These are phyloP conservation scores for Arachnopeziza araneosa DNA, from an alignment of 2,329 filamentous ascomycete species.

Conservation along the genomic window DNA sequence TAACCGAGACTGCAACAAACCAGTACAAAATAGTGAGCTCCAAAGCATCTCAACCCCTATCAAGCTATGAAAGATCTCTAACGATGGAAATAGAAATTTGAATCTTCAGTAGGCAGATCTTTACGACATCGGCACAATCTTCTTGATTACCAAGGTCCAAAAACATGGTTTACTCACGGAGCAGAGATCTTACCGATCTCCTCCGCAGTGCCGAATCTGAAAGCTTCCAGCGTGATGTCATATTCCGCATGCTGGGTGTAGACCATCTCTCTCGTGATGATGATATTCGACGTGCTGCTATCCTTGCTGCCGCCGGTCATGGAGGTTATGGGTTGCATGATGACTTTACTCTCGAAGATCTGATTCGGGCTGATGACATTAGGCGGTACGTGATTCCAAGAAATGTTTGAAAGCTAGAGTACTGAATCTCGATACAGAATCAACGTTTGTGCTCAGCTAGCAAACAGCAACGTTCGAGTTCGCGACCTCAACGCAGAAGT, in stretches of 20 bases:
- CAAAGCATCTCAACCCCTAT: too few species aligned
- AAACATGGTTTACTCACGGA: background rate
- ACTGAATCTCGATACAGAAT: conserved; percentile 4
- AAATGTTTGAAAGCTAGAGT: background rate
- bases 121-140: background rate
- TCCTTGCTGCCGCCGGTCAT: background rate
- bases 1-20: too few species aligned
- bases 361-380: background rate
- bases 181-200: background rate
- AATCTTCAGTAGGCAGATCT: background rate
- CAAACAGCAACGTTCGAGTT: conserved; percentile 13
- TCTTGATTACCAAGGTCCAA: background rate
- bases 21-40: too few species aligned
- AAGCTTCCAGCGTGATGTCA: background rate
- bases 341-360: background rate
- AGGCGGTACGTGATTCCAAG: background rate
- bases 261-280: background rate
- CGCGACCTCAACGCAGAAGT: conserved; percentile 16
- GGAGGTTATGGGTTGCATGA: background rate
- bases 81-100: background rate
- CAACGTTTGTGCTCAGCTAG: conserved; percentile 19
- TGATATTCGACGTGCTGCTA: background rate
- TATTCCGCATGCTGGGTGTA: background rate
- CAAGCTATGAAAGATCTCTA: too few species aligned
- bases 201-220: background rate